A percentile compares a stretch with the other conserved stretches of the same genome.
phyloP scores from a whole-genome alignment of 2,329 filamentous ascomycete species.

The Cryphonectria nitschkei region DNA sequence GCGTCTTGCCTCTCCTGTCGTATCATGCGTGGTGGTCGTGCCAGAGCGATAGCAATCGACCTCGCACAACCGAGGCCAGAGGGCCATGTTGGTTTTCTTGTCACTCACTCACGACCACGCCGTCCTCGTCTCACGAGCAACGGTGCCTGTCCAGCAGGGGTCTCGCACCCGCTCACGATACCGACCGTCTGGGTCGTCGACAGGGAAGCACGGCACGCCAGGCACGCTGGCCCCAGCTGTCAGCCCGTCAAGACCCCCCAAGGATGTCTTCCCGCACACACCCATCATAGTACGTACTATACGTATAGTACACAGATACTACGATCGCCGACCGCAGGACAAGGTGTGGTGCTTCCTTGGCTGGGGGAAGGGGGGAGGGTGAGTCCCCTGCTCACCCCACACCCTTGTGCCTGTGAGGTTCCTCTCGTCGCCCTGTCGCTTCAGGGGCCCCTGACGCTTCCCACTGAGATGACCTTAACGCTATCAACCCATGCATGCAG shows the following conservation, averaged over 20 bases:
- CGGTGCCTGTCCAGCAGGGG: conserved; percentile 20
- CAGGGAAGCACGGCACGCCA: conserved; percentile 16
- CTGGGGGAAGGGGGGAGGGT: neutral
- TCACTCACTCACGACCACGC: neutral
- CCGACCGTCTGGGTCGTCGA: conserved; percentile 29
- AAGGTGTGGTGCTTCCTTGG: neutral
- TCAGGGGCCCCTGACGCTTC: conserved; percentile 7
- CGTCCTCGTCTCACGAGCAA: conserved; percentile 1
- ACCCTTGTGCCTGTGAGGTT: conserved; percentile 4
- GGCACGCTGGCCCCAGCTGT: conserved; percentile 15
- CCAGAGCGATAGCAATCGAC: neutral
- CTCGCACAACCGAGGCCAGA: neutral
- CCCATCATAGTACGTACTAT: neutral
- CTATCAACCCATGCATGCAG: neutral
- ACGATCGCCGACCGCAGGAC: neutral
- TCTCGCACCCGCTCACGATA: conserved; percentile 24
- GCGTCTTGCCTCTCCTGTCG: neutral
- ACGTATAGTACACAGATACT: neutral
- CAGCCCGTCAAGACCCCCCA: conserved; percentile 15
- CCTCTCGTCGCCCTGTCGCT: neutral
- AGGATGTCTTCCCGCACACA: conserved; percentile 1
- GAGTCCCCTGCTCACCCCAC: neutral
- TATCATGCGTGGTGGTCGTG: neutral
- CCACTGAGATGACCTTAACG: neutral
- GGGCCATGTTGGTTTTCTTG: neutral